Conservation (phyloP, 495 filamentous ascomycete genomes). For the Darksidea phi region DNA sequence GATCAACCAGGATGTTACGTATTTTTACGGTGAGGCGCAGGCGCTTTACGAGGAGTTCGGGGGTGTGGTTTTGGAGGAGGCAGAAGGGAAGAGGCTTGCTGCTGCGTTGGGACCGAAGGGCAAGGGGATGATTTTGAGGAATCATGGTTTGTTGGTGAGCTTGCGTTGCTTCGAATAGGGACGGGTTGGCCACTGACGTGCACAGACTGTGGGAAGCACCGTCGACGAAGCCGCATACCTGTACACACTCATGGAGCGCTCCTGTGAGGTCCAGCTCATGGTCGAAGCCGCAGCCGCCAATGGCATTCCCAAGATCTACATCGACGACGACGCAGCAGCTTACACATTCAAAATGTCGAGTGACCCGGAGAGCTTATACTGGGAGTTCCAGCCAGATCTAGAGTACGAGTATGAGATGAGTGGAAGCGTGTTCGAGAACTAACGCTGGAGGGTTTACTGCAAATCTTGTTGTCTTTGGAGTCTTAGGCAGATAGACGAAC, state of each 20-base stretch:
- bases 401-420: constrained; percentile 42
- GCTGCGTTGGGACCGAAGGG: constrained; percentile 43
- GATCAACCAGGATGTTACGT: constrained; percentile 46
- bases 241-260: constrained; percentile 46
- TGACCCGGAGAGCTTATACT: constrained; percentile 44
- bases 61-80: constrained; percentile 43
- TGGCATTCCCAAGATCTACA: constrained; percentile 40
- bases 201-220: constrained; percentile 43
- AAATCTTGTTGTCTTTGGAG: too few relatives aligned
- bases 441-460: too few relatives aligned
- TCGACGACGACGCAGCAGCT: constrained; percentile 42
- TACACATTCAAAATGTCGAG: constrained; percentile 44
- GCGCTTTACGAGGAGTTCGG: constrained; percentile 45
- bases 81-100: constrained; percentile 44
- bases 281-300: constrained; percentile 45
- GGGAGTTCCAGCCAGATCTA: constrained; percentile 46
- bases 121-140: constrained; percentile 44
- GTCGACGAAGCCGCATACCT: constrained; percentile 47
- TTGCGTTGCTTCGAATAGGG: neutral
- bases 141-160: constrained; percentile 43
- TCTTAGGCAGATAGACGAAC: too few relatives aligned
- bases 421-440: too few relatives aligned
- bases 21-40: constrained; percentile 46
- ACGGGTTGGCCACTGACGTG: neutral
- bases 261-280: constrained; percentile 44